Evolutionary conservation across 2,329 filamentous ascomycete genomes (phyloP), one percentile per base, ranked within the genome.

Genomic region (Fusarium algeriense): DNA sequence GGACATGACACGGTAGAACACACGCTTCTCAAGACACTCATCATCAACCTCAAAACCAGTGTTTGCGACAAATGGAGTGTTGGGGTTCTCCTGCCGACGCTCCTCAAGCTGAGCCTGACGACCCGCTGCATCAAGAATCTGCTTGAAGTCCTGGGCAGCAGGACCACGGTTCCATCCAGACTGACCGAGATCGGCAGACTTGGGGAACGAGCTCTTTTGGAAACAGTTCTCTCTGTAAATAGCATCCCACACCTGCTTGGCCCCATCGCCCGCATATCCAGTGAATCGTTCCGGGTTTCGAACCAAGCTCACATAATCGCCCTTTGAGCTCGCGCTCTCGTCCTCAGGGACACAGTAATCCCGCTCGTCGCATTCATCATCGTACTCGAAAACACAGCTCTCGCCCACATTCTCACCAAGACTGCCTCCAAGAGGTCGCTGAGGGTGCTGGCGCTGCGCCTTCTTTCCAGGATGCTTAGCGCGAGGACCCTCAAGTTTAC

Each of bases 191-290:
- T 85, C 82, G 30, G 88, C 88, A 26, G 88, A 88, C 64, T 85
- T 83, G 4, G 89, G 86, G 78, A 91, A 91, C 0, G 89, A 91
- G 71, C 87, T 87, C 79, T 86, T 88, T 75, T 90, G 88, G 85
- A 99, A 99, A 83, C 96, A 99, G 81, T 99, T 99, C 81, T 99
- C 96, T 56, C 94, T 89, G 82, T 99, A 99, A 65, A 99, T 94
- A 61, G 96, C 93, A 79, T 97, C 92, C 96, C 96, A 99, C 19
- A 99, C 93, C 83, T 97, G 94, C 78, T 91, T 90, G 43, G 95
- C 90, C 20, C 95, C 92, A 64, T 91, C 88, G 58, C 96, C 96
- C 11, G 91, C 88, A 78, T 98, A 99, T 52, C 96, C 96, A 0
- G 96, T 99, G 81, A 97, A 99, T 64, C 95, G 89, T 80, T 99